Percentiles rank a stretch among this genome's conserved stretches.
phyloP scores from a whole-genome alignment of 345 rosid species.

The Alliaria petiolata region DNA sequence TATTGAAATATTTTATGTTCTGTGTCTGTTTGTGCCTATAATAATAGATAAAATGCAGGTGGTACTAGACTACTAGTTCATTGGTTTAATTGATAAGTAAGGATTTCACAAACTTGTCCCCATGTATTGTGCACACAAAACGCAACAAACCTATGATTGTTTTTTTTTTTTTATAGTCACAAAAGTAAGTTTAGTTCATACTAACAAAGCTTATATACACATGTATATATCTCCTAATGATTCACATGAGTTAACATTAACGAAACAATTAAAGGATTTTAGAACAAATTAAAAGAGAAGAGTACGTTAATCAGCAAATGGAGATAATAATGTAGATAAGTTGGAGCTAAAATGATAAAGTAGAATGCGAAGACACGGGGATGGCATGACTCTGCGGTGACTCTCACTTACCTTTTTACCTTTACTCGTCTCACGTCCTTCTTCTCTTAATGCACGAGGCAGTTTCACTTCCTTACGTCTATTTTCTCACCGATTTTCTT shows the following conservation, averaged over 20 bases:
- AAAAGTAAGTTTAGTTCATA: background rate
- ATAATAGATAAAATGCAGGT: constrained; percentile 15
- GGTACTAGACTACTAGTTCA: background rate
- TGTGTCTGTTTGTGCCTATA: background rate
- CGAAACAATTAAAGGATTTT: background rate
- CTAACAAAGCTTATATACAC: background rate
- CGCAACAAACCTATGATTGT: constrained; percentile 14
- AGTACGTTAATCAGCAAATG: background rate
- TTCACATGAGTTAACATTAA: background rate
- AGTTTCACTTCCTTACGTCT: constrained; percentile 30
- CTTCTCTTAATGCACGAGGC: constrained; percentile 33
- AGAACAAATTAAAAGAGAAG: background rate
- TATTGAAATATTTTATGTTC: background rate
- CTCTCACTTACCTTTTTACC: constrained; percentile 10
- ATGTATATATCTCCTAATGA: background rate
- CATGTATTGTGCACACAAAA: constrained; percentile 19
- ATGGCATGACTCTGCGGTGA: constrained; percentile 26
- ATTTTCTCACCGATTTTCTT: too few species aligned
- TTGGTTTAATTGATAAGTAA: background rate
- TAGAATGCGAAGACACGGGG: constrained; percentile 27
- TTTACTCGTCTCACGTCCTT: constrained; percentile 27
- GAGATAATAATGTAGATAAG: background rate
- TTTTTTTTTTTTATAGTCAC: background rate
- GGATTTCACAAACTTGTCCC: constrained; percentile 23
- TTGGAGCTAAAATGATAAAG: constrained; percentile 8